Evolutionary conservation across 768 basidiomycete species (phyloP), one percentile per base, ranked within the genome.

Genomic region (Lactarius hengduanensis): DNA sequence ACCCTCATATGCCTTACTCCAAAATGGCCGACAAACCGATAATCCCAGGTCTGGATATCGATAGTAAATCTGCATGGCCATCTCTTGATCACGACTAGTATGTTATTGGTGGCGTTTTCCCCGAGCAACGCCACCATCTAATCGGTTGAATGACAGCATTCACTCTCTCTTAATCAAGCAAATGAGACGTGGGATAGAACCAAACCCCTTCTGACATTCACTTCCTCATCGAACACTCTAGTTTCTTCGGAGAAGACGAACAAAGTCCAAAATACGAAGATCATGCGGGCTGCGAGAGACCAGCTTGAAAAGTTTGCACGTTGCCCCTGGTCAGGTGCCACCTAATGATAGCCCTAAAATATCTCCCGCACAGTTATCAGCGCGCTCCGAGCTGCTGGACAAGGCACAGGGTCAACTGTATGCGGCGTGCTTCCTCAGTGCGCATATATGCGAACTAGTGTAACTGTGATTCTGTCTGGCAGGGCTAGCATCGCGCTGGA

Each of bases 231-330:
- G 38, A 53, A 43, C 58, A 2, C 26, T 32, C 18, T 22, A 66
- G 63, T 50, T 10, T 63, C 61, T 18, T 26, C 43, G 20, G 47
- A 62, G 40, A 68, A 59, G 30, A 63, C 59, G 53, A 53, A 45
- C 38, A 66, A 67, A 15, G 34, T 7, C 7, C 57, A 56, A 32
- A 32, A 41, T 30, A 55, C 47, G 7, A 71, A 57, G 61, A 43
- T 40, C 10, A 59, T 62, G 20, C 70, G 57, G 18, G 57, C 57
- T 26, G 60, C 32, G n/a, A 30, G 55, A 68, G 36, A 56, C 30
- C 58, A 71, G 40, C 41, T 61, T 54, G 67, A 58, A 56, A 67
- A 63, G 34, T 28, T 59, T 41, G 66, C 45, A 59, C 40, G 43
- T 57, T 18, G 5, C 47, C 9, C 20, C 56, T 28, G 34, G 32